Evolutionary conservation across 352 stramenopile genomes (phyloP).

Genomic region (Pythium aphanidermatum): DNA sequence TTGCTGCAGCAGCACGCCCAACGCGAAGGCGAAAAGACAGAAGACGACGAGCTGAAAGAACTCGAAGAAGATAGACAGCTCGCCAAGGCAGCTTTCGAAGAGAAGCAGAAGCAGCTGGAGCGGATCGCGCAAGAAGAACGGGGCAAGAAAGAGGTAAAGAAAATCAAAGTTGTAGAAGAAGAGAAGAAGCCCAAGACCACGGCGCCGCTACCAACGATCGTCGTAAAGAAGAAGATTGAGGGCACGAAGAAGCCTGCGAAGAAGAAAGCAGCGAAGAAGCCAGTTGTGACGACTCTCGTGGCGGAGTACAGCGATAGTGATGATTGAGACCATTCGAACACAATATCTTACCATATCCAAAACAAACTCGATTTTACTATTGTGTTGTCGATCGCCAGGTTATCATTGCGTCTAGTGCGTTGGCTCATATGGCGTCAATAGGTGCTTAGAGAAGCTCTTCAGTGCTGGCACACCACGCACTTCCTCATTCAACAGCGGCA

Average conservation of each 20-base stretch:
- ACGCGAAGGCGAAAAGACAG: conserved; percentile 17
- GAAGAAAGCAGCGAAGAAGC: conserved; percentile 17
- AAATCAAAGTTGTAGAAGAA: conserved; percentile 19
- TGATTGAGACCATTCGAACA: conserved; percentile 23
- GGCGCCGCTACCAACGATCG: conserved; percentile 15
- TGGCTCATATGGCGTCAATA: conserved; percentile 92
- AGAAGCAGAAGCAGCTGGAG: conserved; percentile 31
- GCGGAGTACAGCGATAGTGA: conserved; percentile 77
- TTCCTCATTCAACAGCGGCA: conserved; percentile 98
- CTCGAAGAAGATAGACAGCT: conserved; percentile 42
- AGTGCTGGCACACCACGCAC: conserved; percentile 95
- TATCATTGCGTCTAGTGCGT: conserved; percentile 25
- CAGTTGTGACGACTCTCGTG: conserved; percentile 53
- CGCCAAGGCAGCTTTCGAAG: conserved; percentile 46
- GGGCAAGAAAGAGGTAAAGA: conserved; percentile 12
- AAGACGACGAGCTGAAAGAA: conserved; percentile 40
- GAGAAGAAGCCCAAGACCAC: conserved; percentile 8
- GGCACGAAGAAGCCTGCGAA: conserved; percentile 28
- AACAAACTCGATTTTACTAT: too few species aligned
- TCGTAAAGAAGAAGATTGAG: conserved; percentile 26
- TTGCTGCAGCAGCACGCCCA: conserved; percentile 49
- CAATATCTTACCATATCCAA: too few species aligned
- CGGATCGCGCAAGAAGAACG: conserved; percentile 16
- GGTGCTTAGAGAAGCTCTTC: conserved; percentile 91
- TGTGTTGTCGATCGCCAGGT: conserved; percentile 8